A percentile compares a stretch with the other conserved stretches of the same genome.
Conservation (phyloP, 2,329 filamentous ascomycete genomes). For the Aspergillus flavus region DNA sequence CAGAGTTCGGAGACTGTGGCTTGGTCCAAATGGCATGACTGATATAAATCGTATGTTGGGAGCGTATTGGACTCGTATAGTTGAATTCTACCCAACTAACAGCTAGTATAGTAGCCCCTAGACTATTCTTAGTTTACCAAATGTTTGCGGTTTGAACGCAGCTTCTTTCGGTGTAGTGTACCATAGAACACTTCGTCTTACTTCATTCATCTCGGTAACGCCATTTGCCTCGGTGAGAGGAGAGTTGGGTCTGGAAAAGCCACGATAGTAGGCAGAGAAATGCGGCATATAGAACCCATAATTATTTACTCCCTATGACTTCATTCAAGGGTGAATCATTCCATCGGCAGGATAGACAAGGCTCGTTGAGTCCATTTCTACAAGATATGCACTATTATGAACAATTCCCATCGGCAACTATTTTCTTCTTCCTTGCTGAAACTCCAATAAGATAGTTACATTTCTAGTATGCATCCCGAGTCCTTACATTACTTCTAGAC, state of each 20-base stretch:
- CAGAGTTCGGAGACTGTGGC: too few species aligned
- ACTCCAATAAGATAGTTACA: background rate
- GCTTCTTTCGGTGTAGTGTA: background rate
- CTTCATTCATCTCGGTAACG: background rate
- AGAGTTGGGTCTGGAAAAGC: background rate
- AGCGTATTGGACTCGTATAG: too few species aligned
- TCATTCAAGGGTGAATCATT: background rate
- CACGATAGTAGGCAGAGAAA: background rate
- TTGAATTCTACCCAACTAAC: too few species aligned
- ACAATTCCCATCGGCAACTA: background rate
- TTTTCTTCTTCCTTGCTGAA: background rate
- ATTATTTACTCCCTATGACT: background rate
- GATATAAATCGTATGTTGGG: too few species aligned
- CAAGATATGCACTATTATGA: background rate
- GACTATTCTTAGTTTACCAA: background rate
- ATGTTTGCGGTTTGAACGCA: background rate
- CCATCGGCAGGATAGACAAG: background rate
- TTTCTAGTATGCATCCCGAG: background rate
- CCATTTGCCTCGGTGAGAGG: background rate
- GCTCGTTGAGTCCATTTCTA: too few species aligned
- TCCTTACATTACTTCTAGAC: background rate
- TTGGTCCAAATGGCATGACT: too few species aligned
- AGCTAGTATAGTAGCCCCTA: background rate
- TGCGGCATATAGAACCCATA: background rate
- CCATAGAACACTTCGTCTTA: background rate